A percentile compares a stretch with the other conserved stretches of the same genome.
These are phyloP conservation scores for Boletus vinaceobasis DNA, from an alignment of 768 basidiomycete genomes.

Conservation along the genomic window DNA sequence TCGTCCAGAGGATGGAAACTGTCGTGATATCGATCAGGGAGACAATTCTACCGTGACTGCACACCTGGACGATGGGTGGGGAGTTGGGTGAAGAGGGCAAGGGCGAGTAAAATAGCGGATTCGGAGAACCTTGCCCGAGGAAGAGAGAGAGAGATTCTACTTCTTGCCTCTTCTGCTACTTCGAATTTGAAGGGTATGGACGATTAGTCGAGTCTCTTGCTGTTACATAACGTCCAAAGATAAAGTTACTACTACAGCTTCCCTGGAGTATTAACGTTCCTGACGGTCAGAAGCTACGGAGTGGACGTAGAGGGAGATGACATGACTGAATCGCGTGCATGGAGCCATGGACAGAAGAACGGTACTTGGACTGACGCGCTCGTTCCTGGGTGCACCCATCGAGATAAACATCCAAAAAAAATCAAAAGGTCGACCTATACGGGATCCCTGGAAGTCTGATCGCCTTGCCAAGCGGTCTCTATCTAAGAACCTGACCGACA, in stretches of 20 bases:
- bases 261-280: conserved; percentile 13
- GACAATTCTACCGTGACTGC: not conserved
- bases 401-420: conserved; percentile 16
- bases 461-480: conserved; percentile 1
- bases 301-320: not conserved
- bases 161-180: conserved; percentile 19
- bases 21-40: not conserved
- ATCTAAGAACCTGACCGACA: not conserved
- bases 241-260: conserved; percentile 26
- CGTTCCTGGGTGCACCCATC: conserved; percentile 16
- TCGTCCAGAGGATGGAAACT: not conserved
- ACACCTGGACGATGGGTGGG: conserved; percentile 3
- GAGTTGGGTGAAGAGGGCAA: not conserved
- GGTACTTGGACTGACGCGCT: not conserved
- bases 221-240: conserved; percentile 26
- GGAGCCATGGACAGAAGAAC: no score
- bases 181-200: conserved; percentile 11
- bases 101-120: conserved; percentile 15
- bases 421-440: conserved; percentile 8
- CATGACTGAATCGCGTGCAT: not conserved
- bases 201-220: conserved; percentile 5
- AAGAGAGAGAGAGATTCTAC: conserved; percentile 18
- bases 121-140: conserved; percentile 9
- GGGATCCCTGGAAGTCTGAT: conserved; percentile 16
- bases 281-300: conserved; percentile 2